Evolutionary conservation across 108 stramenopile species (phyloP).

Genomic region (Cyclostephanos tholiformis): DNA sequence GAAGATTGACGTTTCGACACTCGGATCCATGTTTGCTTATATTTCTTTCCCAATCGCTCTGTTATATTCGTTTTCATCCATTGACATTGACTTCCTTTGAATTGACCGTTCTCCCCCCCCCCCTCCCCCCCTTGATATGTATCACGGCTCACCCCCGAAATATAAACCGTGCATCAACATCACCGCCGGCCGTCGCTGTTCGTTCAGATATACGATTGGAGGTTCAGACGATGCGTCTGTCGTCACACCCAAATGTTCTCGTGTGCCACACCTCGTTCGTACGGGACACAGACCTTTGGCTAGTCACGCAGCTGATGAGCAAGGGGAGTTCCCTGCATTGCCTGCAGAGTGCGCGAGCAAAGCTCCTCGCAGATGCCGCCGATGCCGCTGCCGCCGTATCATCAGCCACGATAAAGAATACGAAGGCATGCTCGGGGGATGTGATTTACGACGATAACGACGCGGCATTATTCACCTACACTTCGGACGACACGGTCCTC

Average conservation of each 20-base stretch:
- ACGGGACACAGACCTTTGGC: slow-evolving; percentile 88
- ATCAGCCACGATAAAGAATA: not conserved
- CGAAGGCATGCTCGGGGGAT: not conserved
- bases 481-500: slow-evolving; percentile 40
- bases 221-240: slow-evolving; percentile 93
- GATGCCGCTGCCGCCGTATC: no score
- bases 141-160: no score
- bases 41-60: no score
- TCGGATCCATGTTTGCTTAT: no score
- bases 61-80: no score
- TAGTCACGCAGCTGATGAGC: slow-evolving; percentile 93
- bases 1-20: no score
- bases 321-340: slow-evolving; percentile 89
- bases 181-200: not conserved
- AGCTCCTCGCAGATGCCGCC: slow-evolving; percentile 36
- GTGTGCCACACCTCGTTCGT: slow-evolving; percentile 91
- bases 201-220: slow-evolving; percentile 87
- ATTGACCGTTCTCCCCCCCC: no score
- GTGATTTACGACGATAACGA: not conserved
- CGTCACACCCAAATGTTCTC: slow-evolving; percentile 89
- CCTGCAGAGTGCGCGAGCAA: slow-evolving; percentile 66
- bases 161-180: no score
- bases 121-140: no score
- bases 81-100: no score
- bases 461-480: slow-evolving; percentile 16